Evolutionary conservation across 768 basidiomycete species (phyloP).

Genomic region (Xerocomellus intermedius): DNA sequence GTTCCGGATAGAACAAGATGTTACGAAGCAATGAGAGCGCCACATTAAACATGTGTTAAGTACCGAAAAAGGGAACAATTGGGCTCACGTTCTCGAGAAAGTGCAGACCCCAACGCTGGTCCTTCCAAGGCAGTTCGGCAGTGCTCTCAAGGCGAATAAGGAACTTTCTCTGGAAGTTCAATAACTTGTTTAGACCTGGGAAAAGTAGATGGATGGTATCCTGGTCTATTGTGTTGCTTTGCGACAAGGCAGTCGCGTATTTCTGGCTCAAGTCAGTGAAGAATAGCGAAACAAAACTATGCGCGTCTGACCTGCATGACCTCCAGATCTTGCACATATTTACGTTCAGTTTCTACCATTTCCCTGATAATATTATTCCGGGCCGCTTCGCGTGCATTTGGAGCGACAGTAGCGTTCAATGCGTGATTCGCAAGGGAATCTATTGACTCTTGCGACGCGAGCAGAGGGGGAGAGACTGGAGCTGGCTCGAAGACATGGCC

Average conservation of each 20-base stretch:
- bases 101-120: constrained; percentile 84
- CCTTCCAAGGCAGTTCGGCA: constrained; percentile 76
- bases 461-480: constrained; percentile 55
- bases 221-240: constrained; percentile 83
- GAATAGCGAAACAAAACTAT: constrained; percentile 1
- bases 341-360: constrained; percentile 91
- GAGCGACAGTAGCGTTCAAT: constrained; percentile 38
- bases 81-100: constrained; percentile 78
- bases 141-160: constrained; percentile 87
- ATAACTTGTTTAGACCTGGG: constrained; percentile 88
- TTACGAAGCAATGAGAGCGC: constrained; percentile 41
- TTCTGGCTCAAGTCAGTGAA: constrained; percentile 49
- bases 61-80: constrained; percentile 10
- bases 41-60: constrained; percentile 35
- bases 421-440: constrained; percentile 54
- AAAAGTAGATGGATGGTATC: constrained; percentile 97
- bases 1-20: constrained; percentile 30
- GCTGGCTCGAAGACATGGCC: constrained; percentile 62
- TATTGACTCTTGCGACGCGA: constrained; percentile 56
- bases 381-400: constrained; percentile 61
- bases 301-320: constrained; percentile 78
- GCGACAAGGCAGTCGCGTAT: constrained; percentile 82
- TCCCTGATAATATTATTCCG: constrained; percentile 82
- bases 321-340: constrained; percentile 95
- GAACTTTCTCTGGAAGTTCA: constrained; percentile 96